Evolutionary conservation across 2,329 filamentous ascomycete genomes (phyloP).

Genomic region (Sphaerostilbella broomeana): DNA sequence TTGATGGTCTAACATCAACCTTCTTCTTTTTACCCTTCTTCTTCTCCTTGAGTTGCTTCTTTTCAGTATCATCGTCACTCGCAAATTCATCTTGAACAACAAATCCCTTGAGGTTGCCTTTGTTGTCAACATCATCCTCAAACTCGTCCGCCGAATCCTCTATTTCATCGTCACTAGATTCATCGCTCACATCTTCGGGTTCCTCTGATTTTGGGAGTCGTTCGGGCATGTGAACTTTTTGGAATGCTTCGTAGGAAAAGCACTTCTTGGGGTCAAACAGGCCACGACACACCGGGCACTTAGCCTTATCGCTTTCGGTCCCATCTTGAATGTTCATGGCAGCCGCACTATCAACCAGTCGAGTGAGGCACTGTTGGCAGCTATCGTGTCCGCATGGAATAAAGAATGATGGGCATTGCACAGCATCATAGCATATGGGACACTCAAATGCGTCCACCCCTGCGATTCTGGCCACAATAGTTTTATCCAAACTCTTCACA

Average conservation of each 20-base stretch:
- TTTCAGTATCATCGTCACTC: slow-evolving; percentile 23
- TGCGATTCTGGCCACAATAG: slow-evolving; percentile 62
- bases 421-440: slow-evolving; percentile 73
- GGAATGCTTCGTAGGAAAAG: slow-evolving; percentile 69
- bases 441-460: slow-evolving; percentile 61
- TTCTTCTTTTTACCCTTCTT: slow-evolving; percentile 35
- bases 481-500: slow-evolving; percentile 51
- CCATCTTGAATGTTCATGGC: slow-evolving; percentile 51
- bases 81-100: slow-evolving; percentile 40
- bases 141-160: slow-evolving; percentile 28
- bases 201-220: slow-evolving; percentile 25
- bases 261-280: slow-evolving; percentile 59
- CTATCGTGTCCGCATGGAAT: slow-evolving; percentile 77
- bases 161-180: slow-evolving; percentile 25
- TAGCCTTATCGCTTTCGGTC: slow-evolving; percentile 49
- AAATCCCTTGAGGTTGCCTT: slow-evolving; percentile 45
- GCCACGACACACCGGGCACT: slow-evolving; percentile 72
- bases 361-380: slow-evolving; percentile 69
- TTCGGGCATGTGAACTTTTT: slow-evolving; percentile 61
- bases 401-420: slow-evolving; percentile 69
- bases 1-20: slow-evolving; percentile 41
- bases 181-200: slow-evolving; percentile 29
- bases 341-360: slow-evolving; percentile 55
- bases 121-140: slow-evolving; percentile 30
- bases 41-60: slow-evolving; percentile 26